A percentile compares a stretch with the other conserved stretches of the same genome.
phyloP scores from a whole-genome alignment of 805 yeast species.

The Saturnispora saitoi region DNA sequence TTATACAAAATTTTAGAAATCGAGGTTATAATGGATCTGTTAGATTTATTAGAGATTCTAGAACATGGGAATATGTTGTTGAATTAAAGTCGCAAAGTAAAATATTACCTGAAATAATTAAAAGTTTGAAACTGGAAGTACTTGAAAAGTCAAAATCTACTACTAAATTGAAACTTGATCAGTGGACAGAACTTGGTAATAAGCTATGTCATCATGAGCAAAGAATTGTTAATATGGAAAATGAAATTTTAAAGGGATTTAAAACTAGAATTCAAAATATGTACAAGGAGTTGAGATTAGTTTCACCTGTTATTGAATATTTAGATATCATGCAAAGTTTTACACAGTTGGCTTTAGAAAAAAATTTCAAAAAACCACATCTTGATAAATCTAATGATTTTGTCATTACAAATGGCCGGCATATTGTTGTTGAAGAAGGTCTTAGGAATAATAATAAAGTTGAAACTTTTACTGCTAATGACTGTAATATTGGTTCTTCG shows the following conservation, averaged over 20 bases:
- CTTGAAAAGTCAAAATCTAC: constrained; percentile 22
- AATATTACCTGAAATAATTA: constrained; percentile 14
- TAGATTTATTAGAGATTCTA: constrained; percentile 20
- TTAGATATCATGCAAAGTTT: constrained; percentile 71
- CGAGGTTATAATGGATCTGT: constrained; percentile 22
- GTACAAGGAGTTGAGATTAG: constrained; percentile 38
- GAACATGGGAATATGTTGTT: constrained; percentile 22
- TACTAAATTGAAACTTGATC: constrained; percentile 32
- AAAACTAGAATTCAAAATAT: constrained; percentile 37
- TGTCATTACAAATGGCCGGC: constrained; percentile 61
- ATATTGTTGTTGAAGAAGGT: constrained; percentile 78
- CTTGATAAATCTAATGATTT: constrained; percentile 42
- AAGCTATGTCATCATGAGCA: constrained; percentile 36
- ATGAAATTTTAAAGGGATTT: constrained; percentile 39
- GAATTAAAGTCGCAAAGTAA: constrained; percentile 23
- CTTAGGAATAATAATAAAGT: constrained; percentile 32
- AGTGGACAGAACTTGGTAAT: constrained; percentile 48
- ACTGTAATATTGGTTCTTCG: constrained; percentile 28
- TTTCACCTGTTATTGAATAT: constrained; percentile 44
- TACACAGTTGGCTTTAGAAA: constrained; percentile 62
- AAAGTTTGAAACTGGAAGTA: constrained; percentile 11
- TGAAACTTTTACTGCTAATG: constrained; percentile 41
- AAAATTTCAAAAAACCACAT: constrained; percentile 55
- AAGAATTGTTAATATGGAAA: constrained; percentile 49
- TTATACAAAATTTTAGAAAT: constrained; percentile 7